phyloP scores from a whole-genome alignment of 2,329 filamentous ascomycete genomes.

The Sporothrix protearum region DNA sequence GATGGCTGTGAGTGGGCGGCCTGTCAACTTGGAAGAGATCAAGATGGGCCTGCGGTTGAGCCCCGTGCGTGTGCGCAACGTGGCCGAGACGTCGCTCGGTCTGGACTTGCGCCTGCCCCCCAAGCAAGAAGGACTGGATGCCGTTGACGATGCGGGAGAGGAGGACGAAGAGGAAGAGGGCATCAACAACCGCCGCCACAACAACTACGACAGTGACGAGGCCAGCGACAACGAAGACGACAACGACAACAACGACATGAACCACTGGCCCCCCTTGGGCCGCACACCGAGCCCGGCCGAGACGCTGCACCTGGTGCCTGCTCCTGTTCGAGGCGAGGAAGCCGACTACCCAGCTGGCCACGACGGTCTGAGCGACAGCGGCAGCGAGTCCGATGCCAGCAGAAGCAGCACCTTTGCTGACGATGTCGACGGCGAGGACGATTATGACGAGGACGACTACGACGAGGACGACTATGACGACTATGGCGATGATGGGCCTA shows the following conservation, averaged over 20 bases:
- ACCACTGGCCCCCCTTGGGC: conserved; percentile 7
- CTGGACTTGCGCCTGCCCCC: conserved; percentile 40
- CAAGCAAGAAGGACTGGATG: conserved; percentile 32
- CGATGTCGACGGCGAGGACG: conserved; percentile 32
- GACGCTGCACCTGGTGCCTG: conserved; percentile 42
- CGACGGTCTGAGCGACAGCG: conserved; percentile 32
- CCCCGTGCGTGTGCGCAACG: conserved; percentile 54
- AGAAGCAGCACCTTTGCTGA: conserved; percentile 46
- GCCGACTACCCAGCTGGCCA: conserved; percentile 31
- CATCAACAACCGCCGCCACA: conserved; percentile 31
- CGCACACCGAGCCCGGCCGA: conserved; percentile 36
- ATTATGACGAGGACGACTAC: conserved; percentile 30
- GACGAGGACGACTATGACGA: neutral
- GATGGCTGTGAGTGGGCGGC: conserved; percentile 67
- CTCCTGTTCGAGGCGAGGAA: conserved; percentile 34
- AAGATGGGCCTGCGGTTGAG: conserved; percentile 65
- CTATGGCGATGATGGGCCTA: conserved; percentile 41
- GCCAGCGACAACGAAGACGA: too few relatives aligned
- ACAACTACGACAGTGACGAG: neutral
- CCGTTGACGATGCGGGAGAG: conserved; percentile 8
- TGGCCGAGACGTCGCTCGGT: conserved; percentile 45
- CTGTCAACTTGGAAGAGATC: conserved; percentile 65
- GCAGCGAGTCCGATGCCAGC: conserved; percentile 41
- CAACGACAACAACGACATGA: neutral
- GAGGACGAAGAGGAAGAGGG: conserved; percentile 29